Evolutionary conservation across 176 grass and related monocot species (phyloP), one percentile per base, ranked within the genome.

Genomic region (Avena insularis): DNA sequence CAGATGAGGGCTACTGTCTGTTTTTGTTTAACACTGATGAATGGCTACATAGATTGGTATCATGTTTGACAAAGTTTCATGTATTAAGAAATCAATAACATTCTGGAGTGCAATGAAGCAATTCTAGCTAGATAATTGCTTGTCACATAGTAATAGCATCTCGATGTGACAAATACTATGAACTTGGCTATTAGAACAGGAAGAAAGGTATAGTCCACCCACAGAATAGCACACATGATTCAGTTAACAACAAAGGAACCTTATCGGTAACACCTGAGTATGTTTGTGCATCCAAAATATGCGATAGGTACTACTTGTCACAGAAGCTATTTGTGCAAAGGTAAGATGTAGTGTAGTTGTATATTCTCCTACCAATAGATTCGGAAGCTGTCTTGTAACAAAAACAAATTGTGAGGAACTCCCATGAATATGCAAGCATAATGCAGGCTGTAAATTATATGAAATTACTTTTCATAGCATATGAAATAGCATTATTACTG

Each of bases 281-380:
- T 43, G 40, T 43, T 64, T 79, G 15, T 53, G 17, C 19, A 83
- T 72, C 12, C 46, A 73, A 79, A 50, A 36, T 48, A 64, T 83
- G 71, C 12, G 57, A 8, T 35, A 55, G 45, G 13, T 10, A 27
- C 45, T 9, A 27, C 45, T 78, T 79, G 8, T 16, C 16, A 59
- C 15, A 19, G 1, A 69, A 68, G 16, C 16, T 68, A 36, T 14
- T 38, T 38, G 14, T 68, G 38, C 16, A 20, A 70, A 70, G 33
- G 16, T 40, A 20, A 71, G 67, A 20, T 69, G 15, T 40, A 43
- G 19, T 71, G 0, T 6, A 71, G 36, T 43, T 43, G 36, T 12
- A 12, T 20, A 71, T 71, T 61, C n/a, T 61, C 59, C 11, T 61
- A 61, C n/a, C 1, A 61, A 61, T 11, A 61, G 9, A 61, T 61